Base-by-base conservation (phyloP, 2,329 filamentous ascomycete species). In the Colletotrichum lentis region DNA sequence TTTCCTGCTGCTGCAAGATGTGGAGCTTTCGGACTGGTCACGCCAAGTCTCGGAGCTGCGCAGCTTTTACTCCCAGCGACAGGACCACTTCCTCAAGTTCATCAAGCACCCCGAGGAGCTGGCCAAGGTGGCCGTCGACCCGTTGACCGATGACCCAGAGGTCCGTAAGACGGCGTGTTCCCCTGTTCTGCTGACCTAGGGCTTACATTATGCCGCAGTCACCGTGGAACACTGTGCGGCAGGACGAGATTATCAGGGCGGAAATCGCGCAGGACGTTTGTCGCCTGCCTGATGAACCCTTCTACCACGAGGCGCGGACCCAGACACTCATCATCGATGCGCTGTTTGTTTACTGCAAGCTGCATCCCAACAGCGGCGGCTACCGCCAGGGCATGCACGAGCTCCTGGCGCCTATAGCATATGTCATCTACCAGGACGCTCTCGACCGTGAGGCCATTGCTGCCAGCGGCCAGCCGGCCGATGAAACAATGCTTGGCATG, bases 311-410 rank as follows among this genome's bases (percentile, higher is more conserved):
- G 72, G 87, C 90, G 14, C 81, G 85, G 16, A 92, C 92, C 1
- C 96, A 98, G 77, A 85, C 84, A 49, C 91, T 93, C 78, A 90
- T 99, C 73, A 81, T 96, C 39, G 92, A 99, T 75, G 89, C 97
- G 39, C 83, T 99, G 41, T 99, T 98, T 78, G 87, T 99, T 72
- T 98, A 94, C 80, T 96, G 94, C 81, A 98, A 97, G 78, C 86
- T 96, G 61, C 93, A 98, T 75, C 93, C 93, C 1, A 89, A 91
- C 72, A 85, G 93, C 62, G 93, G 93, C 18, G 94, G 88, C 20
- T 99, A 99, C 77, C 89, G 96, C n/a, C 96, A 99, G 80, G 96
- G 96, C 12, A 99, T 99, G 95, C 96, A 99, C 77, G 96, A 99
- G 79, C 83, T 99, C 50, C 84, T 98, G 16, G 96, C 96, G 0